These are phyloP conservation scores for Aspergillus amoenus DNA, from an alignment of 2,329 filamentous ascomycete genomes.

Conservation along the genomic window DNA sequence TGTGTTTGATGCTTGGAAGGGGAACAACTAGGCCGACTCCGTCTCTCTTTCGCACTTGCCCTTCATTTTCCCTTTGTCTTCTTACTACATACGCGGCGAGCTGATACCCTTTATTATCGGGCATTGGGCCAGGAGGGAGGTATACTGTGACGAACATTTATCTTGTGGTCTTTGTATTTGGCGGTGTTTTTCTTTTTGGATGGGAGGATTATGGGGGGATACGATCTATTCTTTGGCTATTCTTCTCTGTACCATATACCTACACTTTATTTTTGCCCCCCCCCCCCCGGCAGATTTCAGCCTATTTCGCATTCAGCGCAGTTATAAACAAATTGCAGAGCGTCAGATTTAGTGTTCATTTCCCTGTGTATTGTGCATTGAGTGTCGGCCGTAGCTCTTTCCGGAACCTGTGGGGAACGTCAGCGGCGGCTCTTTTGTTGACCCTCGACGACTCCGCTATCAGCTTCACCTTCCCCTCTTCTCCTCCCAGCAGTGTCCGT, in stretches of 20 bases:
- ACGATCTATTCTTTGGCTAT: slow-evolving; percentile 5
- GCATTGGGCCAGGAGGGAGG: slow-evolving; percentile 18
- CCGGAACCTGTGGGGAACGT: slow-evolving; percentile 12
- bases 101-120: slow-evolving; percentile 25
- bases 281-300: not conserved
- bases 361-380: not conserved
- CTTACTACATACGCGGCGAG: slow-evolving; percentile 18
- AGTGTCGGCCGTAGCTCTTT: slow-evolving; percentile 7
- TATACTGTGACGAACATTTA: slow-evolving; percentile 22
- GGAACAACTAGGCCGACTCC: not conserved
- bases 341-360: not conserved
- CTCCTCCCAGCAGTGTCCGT: slow-evolving; percentile 11
- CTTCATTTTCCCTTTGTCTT: slow-evolving; percentile 13
- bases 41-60: slow-evolving; percentile 9
- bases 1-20: not conserved
- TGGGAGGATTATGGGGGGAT: not conserved
- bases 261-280: slow-evolving; percentile 4
- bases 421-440: slow-evolving; percentile 10
- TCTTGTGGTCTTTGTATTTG: slow-evolving; percentile 18
- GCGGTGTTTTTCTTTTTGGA: slow-evolving; percentile 19
- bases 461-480: slow-evolving; percentile 17
- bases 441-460: slow-evolving; percentile 2
- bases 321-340: not conserved
- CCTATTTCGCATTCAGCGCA: slow-evolving; percentile 2
- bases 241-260: slow-evolving; percentile 20